Evolutionary conservation across 2,329 filamentous ascomycete genomes (phyloP).

Genomic region (Microthyrium microscopicum): DNA sequence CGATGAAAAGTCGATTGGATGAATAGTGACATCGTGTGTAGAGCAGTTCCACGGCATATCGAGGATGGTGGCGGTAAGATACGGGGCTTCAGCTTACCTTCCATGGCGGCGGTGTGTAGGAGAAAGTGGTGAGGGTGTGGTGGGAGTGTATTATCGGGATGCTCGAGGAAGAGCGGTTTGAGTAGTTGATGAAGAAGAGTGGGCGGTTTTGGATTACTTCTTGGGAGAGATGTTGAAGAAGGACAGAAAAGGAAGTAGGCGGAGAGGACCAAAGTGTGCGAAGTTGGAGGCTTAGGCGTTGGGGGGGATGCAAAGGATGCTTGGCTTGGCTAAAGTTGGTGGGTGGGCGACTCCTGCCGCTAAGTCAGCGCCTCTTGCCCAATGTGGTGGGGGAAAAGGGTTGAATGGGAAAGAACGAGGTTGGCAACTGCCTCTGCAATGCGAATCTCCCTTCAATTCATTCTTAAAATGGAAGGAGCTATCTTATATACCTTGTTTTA

Average conservation of each 20-base stretch:
- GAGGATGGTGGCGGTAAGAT: conserved; percentile 17
- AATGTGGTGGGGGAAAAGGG: conserved; percentile 19
- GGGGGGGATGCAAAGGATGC: background rate
- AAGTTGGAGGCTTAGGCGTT: background rate
- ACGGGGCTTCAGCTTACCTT: conserved; percentile 39
- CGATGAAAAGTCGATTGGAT: background rate
- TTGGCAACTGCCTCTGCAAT: no score
- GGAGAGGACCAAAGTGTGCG: background rate
- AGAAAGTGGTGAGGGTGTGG: conserved; percentile 5
- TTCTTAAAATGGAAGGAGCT: no score
- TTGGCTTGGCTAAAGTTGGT: no score
- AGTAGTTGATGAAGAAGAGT: conserved; percentile 3
- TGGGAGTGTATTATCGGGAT: conserved; percentile 1
- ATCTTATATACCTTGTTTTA: no score
- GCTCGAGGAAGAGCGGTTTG: background rate
- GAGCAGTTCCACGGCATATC: background rate
- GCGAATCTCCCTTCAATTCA: no score
- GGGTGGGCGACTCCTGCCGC: no score
- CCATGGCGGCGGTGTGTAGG: conserved; percentile 26
- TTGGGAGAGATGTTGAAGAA: background rate
- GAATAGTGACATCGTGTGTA: background rate
- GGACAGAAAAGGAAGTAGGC: background rate
- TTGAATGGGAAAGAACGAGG: no score
- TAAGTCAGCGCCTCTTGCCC: conserved; percentile 15
- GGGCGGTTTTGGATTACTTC: conserved; percentile 1